Conservation (phyloP, 2,329 filamentous ascomycete genomes). For the Neofusicoccum ribis region DNA sequence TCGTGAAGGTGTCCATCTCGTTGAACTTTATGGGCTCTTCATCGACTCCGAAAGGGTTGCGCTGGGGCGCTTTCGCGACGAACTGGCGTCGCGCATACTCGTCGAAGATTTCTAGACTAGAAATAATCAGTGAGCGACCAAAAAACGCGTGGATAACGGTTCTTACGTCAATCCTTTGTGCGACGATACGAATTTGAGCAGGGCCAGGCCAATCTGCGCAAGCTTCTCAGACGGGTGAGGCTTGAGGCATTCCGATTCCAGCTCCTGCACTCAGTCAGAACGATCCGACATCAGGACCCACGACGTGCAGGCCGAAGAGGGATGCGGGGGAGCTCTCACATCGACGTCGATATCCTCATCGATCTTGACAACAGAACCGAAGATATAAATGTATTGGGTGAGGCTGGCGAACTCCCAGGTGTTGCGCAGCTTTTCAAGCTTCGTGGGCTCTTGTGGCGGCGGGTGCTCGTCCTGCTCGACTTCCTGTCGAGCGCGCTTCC, state of each 20-base stretch:
- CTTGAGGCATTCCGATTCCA: slow-evolving; percentile 86
- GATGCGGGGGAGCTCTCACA: slow-evolving; percentile 52
- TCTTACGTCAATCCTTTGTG: slow-evolving; percentile 88
- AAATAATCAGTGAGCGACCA: slow-evolving; percentile 27
- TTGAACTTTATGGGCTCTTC: slow-evolving; percentile 73
- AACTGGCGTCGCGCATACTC: slow-evolving; percentile 92
- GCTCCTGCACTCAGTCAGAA: slow-evolving; percentile 61
- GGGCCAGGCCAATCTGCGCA: slow-evolving; percentile 76
- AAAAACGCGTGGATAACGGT: neutral
- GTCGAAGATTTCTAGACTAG: slow-evolving; percentile 82
- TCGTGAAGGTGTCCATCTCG: slow-evolving; percentile 79
- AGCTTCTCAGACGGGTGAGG: slow-evolving; percentile 70
- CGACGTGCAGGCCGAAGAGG: slow-evolving; percentile 23
- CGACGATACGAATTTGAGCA: slow-evolving; percentile 91
- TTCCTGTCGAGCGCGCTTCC: slow-evolving; percentile 50
- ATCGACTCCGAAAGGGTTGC: slow-evolving; percentile 82
- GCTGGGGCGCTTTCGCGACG: slow-evolving; percentile 71
- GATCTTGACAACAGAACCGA: slow-evolving; percentile 86
- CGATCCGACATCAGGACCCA: slow-evolving; percentile 9
- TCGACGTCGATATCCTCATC: slow-evolving; percentile 87
- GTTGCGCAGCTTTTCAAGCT: slow-evolving; percentile 71
- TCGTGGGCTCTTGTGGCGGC: slow-evolving; percentile 33
- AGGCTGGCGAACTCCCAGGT: slow-evolving; percentile 96
- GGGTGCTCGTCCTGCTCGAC: slow-evolving; percentile 49
- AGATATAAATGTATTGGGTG: slow-evolving; percentile 90